Conservation (phyloP, 176 grass and related monocot species). For the Oryza meridionalis region DNA sequence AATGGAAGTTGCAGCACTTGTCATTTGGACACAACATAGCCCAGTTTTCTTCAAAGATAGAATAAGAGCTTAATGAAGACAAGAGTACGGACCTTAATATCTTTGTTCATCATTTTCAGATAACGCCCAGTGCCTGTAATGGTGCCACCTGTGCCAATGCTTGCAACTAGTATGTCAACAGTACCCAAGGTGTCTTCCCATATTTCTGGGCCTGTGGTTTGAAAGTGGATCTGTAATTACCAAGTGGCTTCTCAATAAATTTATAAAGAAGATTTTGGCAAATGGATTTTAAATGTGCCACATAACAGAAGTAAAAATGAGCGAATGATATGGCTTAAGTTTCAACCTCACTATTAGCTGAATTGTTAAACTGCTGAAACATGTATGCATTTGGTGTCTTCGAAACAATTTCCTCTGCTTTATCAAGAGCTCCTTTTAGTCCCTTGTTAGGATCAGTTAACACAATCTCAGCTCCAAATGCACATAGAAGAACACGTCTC, state of each 20-base stretch:
- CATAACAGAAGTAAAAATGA: conserved; percentile 7
- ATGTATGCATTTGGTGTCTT: conserved; percentile 74
- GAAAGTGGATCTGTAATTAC: conserved; percentile 98
- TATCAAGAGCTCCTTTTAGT: conserved; percentile 86
- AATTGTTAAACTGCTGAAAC: conserved; percentile 93
- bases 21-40: background rate
- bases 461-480: conserved; percentile 85
- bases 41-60: background rate
- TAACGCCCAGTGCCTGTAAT: conserved; percentile 82
- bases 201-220: conserved; percentile 99
- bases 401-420: conserved; percentile 80
- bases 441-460: conserved; percentile 79
- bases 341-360: conserved; percentile 74
- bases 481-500: conserved; percentile 68
- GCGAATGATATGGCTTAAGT: conserved; percentile 32
- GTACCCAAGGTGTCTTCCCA: conserved; percentile 88
- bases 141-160: conserved; percentile 93
- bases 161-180: conserved; percentile 95
- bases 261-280: conserved; percentile 33
- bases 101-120: conserved; percentile 87
- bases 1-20: background rate
- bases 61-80: conserved; percentile 9
- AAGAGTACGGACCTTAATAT: conserved; percentile 72
- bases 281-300: conserved; percentile 37
- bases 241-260: conserved; percentile 64